A percentile compares a stretch with the other conserved stretches of the same genome.
Evolutionary conservation across 2,329 filamentous ascomycete genomes (phyloP).

Genomic region (Fusarium sp.): DNA sequence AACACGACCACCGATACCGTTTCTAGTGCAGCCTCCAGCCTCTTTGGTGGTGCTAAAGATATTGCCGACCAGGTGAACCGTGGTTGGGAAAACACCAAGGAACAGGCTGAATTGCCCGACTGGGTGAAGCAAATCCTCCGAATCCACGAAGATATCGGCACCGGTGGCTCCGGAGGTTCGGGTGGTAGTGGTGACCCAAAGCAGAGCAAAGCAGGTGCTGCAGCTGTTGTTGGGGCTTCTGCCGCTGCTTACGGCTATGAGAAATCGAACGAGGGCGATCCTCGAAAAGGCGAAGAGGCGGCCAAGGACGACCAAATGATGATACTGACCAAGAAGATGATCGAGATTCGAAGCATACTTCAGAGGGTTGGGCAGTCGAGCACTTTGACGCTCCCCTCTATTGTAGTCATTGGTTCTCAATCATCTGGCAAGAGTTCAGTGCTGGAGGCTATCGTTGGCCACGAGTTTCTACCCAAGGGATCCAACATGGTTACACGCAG

Average conservation of each 20-base stretch:
- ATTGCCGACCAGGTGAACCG: constrained; percentile 84
- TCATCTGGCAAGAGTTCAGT: constrained; percentile 99
- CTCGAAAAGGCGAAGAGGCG: constrained; percentile 73
- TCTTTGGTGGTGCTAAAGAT: constrained; percentile 81
- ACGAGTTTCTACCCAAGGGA: constrained; percentile 98
- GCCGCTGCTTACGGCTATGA: constrained; percentile 87
- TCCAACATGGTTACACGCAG: constrained; percentile 97
- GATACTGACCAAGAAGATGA: constrained; percentile 99
- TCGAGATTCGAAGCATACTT: constrained; percentile 94
- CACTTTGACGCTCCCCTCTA: constrained; percentile 90
- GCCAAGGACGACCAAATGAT: constrained; percentile 99
- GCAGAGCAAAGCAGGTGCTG: constrained; percentile 72
- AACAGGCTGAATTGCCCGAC: constrained; percentile 77
- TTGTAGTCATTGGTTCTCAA: constrained; percentile 99
- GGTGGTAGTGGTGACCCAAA: constrained; percentile 69
- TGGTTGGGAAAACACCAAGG: constrained; percentile 89
- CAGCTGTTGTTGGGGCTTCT: constrained; percentile 78
- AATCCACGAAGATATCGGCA: constrained; percentile 72
- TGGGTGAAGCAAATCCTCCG: constrained; percentile 85
- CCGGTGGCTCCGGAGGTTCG: constrained; percentile 64
- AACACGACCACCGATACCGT: constrained; percentile 81
- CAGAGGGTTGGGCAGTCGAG: constrained; percentile 94
- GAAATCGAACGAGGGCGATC: constrained; percentile 76
- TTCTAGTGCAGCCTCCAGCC: constrained; percentile 75
- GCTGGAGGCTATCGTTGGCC: constrained; percentile 95